Base-by-base conservation (phyloP, 768 basidiomycete species). In the Phanerodontia chrysosporium region DNA sequence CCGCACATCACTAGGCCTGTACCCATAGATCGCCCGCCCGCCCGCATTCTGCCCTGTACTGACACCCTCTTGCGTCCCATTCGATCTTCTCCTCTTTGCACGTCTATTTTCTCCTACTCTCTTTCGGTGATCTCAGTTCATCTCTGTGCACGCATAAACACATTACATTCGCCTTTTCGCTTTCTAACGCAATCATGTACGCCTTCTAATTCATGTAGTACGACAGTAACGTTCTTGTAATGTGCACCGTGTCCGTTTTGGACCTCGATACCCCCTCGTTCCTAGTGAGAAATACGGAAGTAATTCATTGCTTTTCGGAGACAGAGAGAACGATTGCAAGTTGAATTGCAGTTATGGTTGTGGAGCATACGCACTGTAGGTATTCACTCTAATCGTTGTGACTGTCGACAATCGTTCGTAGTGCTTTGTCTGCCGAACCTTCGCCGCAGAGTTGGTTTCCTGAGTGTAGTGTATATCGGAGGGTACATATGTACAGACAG, bases 401-500 rank as follows among this genome's bases (percentile, higher is more conserved):
- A n/a, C n/a, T n/a, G n/a, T n/a, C n/a, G n/a, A n/a, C n/a, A n/a
- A n/a, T n/a, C n/a, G n/a, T n/a, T n/a, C n/a, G n/a, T n/a, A n/a
- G n/a, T n/a, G n/a, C n/a, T n/a, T n/a, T n/a, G n/a, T n/a, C n/a
- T n/a, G n/a, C n/a, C n/a, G n/a, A n/a, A n/a, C n/a, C n/a, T n/a
- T n/a, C n/a, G n/a, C n/a, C n/a, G n/a, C n/a, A n/a, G n/a, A n/a
- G n/a, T n/a, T n/a, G n/a, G n/a, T n/a, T n/a, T n/a, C n/a, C n/a
- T n/a, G n/a, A n/a, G n/a, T n/a, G n/a, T n/a, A 12, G 8, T 10
- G 39, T 18, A 51, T 51, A 51, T 51, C 18, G 18, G n/a, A 30
- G 29, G n/a, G 49, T 51, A 51, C 49, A 51, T 51, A 51, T n/a
- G n/a, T n/a, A n/a, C n/a, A n/a, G 29, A 49, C 32, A 35, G 32